Base-by-base conservation (phyloP, 352 stramenopile species). In the Poterioochromonas sp. region DNA sequence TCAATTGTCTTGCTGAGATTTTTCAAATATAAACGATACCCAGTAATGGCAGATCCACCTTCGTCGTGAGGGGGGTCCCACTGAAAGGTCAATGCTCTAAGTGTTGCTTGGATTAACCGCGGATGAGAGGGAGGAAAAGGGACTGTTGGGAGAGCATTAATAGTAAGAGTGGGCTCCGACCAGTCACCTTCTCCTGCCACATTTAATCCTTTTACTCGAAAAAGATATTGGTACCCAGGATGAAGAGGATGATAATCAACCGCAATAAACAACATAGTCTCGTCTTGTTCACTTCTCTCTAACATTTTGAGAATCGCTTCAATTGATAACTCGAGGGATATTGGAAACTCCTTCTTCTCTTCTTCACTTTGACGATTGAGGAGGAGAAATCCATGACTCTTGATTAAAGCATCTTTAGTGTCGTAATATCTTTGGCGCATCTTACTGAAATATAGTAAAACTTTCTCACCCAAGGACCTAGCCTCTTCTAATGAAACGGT, bases 1-100 rank as follows among this genome's bases (percentile, higher is more conserved):
- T 74, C 65, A 35, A 54, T 39, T 12, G 2, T 32, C 5, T 37
- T 5, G 29, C 53, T 39, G 2, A 58, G 1, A 39, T 53, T 40
- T 15, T 32, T 54, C 2, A 74, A 37, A 37, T 51, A 3, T 11
- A 58, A 22, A 0, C 2, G 35, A 39, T 74, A 74, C 3, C 40
- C 40, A 5, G 41, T 54, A 11, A 74, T 54, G 0, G 65, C 65
- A 22, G 65, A 58, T 34, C 65, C 65, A 12, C 62, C 62, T 8
- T 53, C n/a, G 20, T 74, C 40, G 22, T 53, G 8, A 3, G 65
- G 65, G 12, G 65, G 39, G 32, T 74, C 20, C 65, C 65, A 74
- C 11, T 58, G 3, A 35, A 74, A 74, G 1, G 37, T 74, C 40
- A 74, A 37, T 1, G 1, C 26, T 15, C 39, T 29, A 34, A 74